A percentile compares a stretch with the other conserved stretches of the same genome.
Evolutionary conservation across 1,284 basidiomycete genomes (phyloP).

Genomic region (Rhodotorula sp.): DNA sequence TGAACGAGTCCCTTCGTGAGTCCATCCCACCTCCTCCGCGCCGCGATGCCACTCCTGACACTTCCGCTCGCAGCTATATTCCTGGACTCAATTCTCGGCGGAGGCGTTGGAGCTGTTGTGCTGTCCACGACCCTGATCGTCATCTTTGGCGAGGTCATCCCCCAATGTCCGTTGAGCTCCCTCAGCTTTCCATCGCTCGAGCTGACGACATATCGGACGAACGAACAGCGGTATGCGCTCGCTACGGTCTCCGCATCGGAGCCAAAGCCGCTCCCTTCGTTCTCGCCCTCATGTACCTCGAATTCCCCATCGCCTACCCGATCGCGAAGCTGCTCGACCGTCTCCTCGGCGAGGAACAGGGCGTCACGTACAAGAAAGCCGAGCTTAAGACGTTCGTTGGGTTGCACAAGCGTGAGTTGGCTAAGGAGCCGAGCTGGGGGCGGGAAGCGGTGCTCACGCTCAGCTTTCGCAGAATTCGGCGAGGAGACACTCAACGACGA

Average conservation of each 20-base stretch:
- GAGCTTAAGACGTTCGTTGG: slow-evolving; percentile 68
- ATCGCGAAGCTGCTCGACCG: slow-evolving; percentile 81
- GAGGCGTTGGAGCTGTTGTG: slow-evolving; percentile 33
- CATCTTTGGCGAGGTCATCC: slow-evolving; percentile 42
- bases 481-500: slow-evolving; percentile 70
- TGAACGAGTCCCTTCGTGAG: slow-evolving; percentile 47
- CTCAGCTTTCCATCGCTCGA: neutral
- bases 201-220: too few species aligned
- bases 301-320: slow-evolving; percentile 79
- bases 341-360: slow-evolving; percentile 67
- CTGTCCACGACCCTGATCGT: slow-evolving; percentile 40
- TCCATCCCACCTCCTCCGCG: neutral
- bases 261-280: slow-evolving; percentile 84
- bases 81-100: slow-evolving; percentile 69
- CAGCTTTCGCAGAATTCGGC: slow-evolving; percentile 59
- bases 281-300: slow-evolving; percentile 41
- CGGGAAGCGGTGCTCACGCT: neutral
- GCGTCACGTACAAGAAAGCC: slow-evolving; percentile 45
- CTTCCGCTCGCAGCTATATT: slow-evolving; percentile 66
- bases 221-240: slow-evolving; percentile 64
- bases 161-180: slow-evolving; percentile 54
- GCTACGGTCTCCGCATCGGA: slow-evolving; percentile 86
- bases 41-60: neutral
- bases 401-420: slow-evolving; percentile 46
- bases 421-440: slow-evolving; percentile 53